Evolutionary conservation across 768 basidiomycete species (phyloP).

Genomic region (Tubosaeta sp.): DNA sequence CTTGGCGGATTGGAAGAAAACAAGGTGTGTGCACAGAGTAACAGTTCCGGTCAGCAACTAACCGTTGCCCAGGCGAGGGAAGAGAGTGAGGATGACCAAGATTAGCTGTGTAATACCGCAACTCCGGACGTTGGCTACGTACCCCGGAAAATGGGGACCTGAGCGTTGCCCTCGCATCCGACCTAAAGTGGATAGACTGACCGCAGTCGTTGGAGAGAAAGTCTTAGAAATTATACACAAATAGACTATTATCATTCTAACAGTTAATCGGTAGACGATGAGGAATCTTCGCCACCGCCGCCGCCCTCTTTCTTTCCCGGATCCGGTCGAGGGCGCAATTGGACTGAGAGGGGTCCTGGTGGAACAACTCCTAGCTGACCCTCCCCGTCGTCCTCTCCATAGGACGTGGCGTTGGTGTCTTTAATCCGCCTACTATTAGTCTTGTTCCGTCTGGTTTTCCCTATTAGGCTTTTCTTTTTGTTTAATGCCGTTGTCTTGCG

Average conservation of each 20-base stretch:
- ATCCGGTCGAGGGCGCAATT: constrained; percentile 41
- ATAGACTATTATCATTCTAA: constrained; percentile 1
- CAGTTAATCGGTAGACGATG: constrained; percentile 1
- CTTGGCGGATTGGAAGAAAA: constrained; percentile 76
- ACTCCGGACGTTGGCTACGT: background rate
- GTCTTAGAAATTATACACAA: constrained; percentile 4
- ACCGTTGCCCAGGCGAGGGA: constrained; percentile 33
- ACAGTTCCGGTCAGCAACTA: constrained; percentile 1
- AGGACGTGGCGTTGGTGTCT: background rate
- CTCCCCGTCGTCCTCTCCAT: constrained; percentile 14
- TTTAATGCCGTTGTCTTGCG: constrained; percentile 18
- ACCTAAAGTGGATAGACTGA: background rate
- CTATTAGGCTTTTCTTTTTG: constrained; percentile 6
- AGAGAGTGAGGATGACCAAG: constrained; percentile 30
- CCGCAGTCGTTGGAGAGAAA: constrained; percentile 1
- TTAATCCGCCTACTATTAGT: background rate
- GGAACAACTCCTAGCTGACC: background rate
- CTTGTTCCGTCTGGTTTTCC: constrained; percentile 4
- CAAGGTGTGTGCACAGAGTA: constrained; percentile 47
- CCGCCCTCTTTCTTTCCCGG: constrained; percentile 20
- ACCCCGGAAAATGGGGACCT: constrained; percentile 3
- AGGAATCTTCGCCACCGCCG: constrained; percentile 5
- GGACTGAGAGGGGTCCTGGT: constrained; percentile 26
- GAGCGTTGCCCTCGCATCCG: background rate
- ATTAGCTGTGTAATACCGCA: constrained; percentile 22